Base-by-base conservation (phyloP, 2,329 filamentous ascomycete species). In the Dothistroma septosporum region DNA sequence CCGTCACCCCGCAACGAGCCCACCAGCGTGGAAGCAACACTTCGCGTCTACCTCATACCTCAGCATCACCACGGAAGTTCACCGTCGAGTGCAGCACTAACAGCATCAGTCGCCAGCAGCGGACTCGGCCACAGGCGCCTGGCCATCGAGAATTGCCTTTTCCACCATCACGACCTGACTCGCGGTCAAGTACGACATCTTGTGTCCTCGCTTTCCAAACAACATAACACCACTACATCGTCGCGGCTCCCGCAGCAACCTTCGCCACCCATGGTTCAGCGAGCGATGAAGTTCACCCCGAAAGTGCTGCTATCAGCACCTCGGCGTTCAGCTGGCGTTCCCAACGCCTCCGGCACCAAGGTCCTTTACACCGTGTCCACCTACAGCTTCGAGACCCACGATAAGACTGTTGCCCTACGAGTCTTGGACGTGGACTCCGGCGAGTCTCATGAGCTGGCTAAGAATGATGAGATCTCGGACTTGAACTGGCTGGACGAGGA, bases 321-420 rank as follows among this genome's bases (percentile, higher is more conserved):
- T 33, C 85, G 90, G 59, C 85, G 90, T 53, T 89, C 87, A 11
- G 74, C 85, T 16, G 89, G 86, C 53, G 74, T 85, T 0, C 89
- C 90, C n/a, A 93, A 91, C 73, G 74, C 80, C 41, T 79, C 83
- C 56, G 88, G 87, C 48, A 85, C 83, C 57, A 79, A 83, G 60
- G 80, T 87, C 52, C 75, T 92, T 31, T 91, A 87, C 71, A 85
- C 85, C 47, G 83, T 86, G 16, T 90, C 88, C 0, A 85, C 87
- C 1, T 96, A 96, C 75, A 92, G 86, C 5, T 96, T 96, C 74
- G 81, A 88, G 44, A 82, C 84, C 0, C 91, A 95, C 72, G 80
- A 81, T 52, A 88, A 87, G 72, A 83, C 82, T 5, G 82, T 79
- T 61, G 87, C 92, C 76, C 87, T 89, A 66, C 84, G 87, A 19